Evolutionary conservation across 768 basidiomycete genomes (phyloP).

Genomic region (Mycena filopes): DNA sequence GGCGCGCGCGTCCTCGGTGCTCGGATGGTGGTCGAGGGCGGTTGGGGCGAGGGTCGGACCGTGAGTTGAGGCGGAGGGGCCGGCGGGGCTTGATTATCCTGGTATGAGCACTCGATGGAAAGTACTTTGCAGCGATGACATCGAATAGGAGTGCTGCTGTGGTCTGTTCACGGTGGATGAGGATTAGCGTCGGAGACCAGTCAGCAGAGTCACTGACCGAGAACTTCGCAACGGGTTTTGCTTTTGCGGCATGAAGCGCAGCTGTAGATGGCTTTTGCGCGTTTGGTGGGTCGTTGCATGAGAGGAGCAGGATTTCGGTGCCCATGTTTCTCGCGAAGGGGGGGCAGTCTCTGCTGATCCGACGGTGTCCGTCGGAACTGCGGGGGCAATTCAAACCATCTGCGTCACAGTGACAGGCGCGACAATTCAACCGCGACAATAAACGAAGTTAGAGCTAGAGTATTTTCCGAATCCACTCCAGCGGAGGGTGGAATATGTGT

Average conservation of each 20-base stretch:
- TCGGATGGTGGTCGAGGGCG: background rate
- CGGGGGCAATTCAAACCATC: too few species aligned
- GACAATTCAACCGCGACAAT: too few species aligned
- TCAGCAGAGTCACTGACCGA: background rate
- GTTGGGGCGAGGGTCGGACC: background rate
- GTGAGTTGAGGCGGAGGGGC: background rate
- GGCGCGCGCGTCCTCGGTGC: too few species aligned
- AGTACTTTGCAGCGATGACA: conserved; percentile 29
- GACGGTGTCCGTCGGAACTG: conserved; percentile 7
- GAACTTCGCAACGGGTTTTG: conserved; percentile 22
- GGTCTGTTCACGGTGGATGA: background rate
- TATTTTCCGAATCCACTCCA: conserved; percentile 34
- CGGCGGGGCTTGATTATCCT: background rate
- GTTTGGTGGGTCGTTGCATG: conserved; percentile 1
- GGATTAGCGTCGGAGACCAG: background rate
- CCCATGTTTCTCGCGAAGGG: background rate
- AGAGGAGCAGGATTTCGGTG: background rate
- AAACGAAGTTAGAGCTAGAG: too few species aligned
- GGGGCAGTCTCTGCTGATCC: background rate
- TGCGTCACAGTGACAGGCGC: too few species aligned
- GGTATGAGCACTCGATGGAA: conserved; percentile 15
- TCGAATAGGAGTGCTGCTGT: background rate
- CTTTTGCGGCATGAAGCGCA: conserved; percentile 15
- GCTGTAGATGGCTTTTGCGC: conserved; percentile 1
- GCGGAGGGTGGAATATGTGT: conserved; percentile 42